Conservation (phyloP, 78 protist genomes). For the Guillardia theta region DNA sequence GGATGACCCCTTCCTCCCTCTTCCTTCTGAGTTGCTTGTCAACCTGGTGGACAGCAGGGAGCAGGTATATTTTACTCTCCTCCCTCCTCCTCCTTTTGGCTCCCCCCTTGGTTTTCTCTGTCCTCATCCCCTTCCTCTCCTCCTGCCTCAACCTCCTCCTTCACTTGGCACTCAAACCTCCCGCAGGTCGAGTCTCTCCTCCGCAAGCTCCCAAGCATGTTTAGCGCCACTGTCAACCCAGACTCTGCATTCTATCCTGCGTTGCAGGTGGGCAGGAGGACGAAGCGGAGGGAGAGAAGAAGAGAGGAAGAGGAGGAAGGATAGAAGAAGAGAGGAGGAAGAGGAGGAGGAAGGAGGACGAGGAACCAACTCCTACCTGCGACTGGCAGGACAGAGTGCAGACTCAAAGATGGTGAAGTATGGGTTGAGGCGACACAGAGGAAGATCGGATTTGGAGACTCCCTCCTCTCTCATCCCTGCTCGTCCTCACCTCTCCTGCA, state of each 20-base stretch:
- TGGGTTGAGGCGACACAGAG: no score
- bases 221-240: neutral
- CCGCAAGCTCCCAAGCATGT: neutral
- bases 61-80: neutral
- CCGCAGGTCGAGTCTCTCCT: neutral
- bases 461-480: neutral
- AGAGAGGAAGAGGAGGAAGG: no score
- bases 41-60: neutral
- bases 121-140: neutral
- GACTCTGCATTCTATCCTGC: neutral
- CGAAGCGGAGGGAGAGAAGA: no score
- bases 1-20: conserved; percentile 66
- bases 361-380: no score
- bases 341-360: no score
- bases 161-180: neutral
- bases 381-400: no score
- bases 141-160: neutral
- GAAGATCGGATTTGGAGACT: no score
- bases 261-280: conserved; percentile 6
- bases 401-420: no score
- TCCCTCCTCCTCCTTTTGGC: neutral
- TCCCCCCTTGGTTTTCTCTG: neutral
- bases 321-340: no score
- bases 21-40: conserved; percentile 51
- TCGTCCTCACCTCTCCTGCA: neutral